Base-by-base conservation (phyloP, 2,329 filamentous ascomycete species). In the Neonectria ditissima region DNA sequence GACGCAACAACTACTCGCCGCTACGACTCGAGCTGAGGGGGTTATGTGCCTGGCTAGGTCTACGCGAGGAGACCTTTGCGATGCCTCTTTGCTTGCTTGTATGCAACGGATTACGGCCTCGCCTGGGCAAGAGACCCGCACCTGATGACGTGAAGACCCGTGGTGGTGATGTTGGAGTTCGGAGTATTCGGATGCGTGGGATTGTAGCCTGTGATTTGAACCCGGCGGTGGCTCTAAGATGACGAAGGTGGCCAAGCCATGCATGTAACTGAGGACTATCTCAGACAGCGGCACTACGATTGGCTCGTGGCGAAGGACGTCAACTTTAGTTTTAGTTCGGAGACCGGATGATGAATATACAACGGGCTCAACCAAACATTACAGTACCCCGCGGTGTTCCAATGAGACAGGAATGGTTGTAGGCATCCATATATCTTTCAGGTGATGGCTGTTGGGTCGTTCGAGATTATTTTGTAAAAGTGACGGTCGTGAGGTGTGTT, bases 131-230 rank as follows among this genome's bases (percentile, higher is more conserved):
- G 39, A 44, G 14, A 39, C 52, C 32, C 22, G 24, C 51, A 57
- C 20, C 14, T 8, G 44, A 41, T 55, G 44, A 61, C 48, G 41
- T 30, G 39, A 50, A 55, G 37, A 22, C 37, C 39, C 48, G 50
- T 51, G 50, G 37, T 52, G 44, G 54, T 41, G 44, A 56, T 52
- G 47, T 53, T 13, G 65, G 65, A 70, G 70, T 73, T 72, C 66
- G 70, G 70, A 67, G 70, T 72, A 72, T 54, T 65, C 50, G 56
- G 59, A 56, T 65, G 47, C 50, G 45, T 55, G 32, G 55, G 28
- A 63, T 54, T 47, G 22, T 34, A 8, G 20, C 34, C 30, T 58
- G 39, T 63, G 34, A 63, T 58, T 59, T 58, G 59, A 58, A 44
- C 24, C 55, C 26, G 41, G 44, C 20, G 48, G 54, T 50, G 41